phyloP scores from a whole-genome alignment of 805 yeast genomes.

The Starmerella powellii region DNA sequence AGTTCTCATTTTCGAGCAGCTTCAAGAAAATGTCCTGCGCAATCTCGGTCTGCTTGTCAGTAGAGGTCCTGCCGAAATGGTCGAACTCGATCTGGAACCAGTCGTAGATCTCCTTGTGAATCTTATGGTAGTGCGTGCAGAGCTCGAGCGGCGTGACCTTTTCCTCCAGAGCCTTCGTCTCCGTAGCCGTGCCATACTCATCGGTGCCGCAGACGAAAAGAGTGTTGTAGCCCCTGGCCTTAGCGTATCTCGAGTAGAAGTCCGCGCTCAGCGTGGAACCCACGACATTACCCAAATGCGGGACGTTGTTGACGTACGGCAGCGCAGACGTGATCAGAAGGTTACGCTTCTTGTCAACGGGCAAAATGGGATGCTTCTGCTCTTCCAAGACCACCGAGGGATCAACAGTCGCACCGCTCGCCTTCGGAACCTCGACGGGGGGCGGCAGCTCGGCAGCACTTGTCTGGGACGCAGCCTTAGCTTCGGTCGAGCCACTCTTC shows the following conservation, averaged over 20 bases:
- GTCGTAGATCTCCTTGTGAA: constrained; percentile 83
- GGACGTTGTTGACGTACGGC: constrained; percentile 96
- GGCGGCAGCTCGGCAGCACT: constrained; percentile 24
- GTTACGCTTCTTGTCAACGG: constrained; percentile 63
- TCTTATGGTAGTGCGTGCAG: constrained; percentile 78
- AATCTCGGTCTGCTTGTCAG: constrained; percentile 79
- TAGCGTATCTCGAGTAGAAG: constrained; percentile 79
- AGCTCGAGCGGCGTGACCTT: constrained; percentile 75
- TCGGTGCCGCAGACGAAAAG: constrained; percentile 92
- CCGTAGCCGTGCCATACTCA: constrained; percentile 99
- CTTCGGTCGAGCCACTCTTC: not conserved
- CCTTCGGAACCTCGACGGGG: constrained; percentile 20
- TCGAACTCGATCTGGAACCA: constrained; percentile 97
- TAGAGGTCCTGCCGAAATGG: constrained; percentile 92
- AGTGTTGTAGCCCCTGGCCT: constrained; percentile 77
- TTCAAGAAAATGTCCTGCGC: constrained; percentile 85
- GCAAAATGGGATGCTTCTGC: constrained; percentile 37
- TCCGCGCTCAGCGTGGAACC: constrained; percentile 95
- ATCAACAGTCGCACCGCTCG: constrained; percentile 14
- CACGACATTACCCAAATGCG: constrained; percentile 93
- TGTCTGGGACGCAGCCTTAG: not conserved
- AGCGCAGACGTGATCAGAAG: constrained; percentile 87
- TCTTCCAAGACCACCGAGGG: not conserved
- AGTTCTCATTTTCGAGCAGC: constrained; percentile 58
- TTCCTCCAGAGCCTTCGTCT: constrained; percentile 94